These are phyloP conservation scores for Erigeron canadensis DNA, from an alignment of 129 eudicot species.

Conservation along the genomic window DNA sequence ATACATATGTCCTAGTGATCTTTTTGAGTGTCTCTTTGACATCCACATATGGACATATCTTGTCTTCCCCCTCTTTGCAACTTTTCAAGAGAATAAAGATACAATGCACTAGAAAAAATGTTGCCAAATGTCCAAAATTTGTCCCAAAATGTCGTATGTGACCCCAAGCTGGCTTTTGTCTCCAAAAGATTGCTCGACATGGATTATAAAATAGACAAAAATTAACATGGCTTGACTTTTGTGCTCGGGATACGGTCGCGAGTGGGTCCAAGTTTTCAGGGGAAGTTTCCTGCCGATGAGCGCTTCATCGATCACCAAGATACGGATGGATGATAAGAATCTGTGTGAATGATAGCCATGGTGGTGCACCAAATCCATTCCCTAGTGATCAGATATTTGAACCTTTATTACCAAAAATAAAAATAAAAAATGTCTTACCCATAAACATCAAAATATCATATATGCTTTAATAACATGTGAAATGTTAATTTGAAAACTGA, in stretches of 20 bases:
- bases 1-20: neutral
- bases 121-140: slow-evolving; percentile 13
- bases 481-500: too few relatives aligned
- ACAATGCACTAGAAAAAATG: slow-evolving; percentile 7
- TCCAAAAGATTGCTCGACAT: slow-evolving; percentile 12
- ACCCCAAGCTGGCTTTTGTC: neutral
- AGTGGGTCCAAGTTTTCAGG: neutral
- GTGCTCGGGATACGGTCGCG: neutral
- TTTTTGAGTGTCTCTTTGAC: slow-evolving; percentile 18
- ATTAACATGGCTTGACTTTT: slow-evolving; percentile 21
- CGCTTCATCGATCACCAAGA: neutral
- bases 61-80: slow-evolving; percentile 2
- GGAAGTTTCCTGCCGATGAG: neutral
- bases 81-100: slow-evolving; percentile 16
- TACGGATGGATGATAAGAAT: too few relatives aligned
- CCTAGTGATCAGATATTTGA: too few relatives aligned
- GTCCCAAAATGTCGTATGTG: neutral
- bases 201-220: slow-evolving; percentile 13
- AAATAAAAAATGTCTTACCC: too few relatives aligned
- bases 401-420: too few relatives aligned
- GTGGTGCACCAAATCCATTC: too few relatives aligned
- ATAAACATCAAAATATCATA: too few relatives aligned
- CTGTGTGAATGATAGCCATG: too few relatives aligned
- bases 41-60: slow-evolving; percentile 22
- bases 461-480: too few relatives aligned